A percentile compares a stretch with the other conserved stretches of the same genome.
Conservation (phyloP, 495 filamentous ascomycete genomes). For the Podospora pseudocomata region DNA sequence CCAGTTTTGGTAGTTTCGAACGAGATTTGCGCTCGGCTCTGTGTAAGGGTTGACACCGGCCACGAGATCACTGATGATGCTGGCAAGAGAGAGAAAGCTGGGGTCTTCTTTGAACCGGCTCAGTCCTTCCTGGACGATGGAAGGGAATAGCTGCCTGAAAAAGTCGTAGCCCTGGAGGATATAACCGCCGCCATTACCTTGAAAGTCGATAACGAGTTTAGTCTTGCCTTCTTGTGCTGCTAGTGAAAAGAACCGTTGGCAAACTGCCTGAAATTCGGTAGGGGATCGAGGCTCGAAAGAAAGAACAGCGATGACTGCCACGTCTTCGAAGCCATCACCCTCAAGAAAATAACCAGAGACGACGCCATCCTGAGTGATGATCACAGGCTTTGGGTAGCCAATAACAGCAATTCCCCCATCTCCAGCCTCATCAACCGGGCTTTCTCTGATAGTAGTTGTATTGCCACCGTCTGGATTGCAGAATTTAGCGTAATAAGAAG, state of each 20-base stretch:
- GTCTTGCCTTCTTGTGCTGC: constrained; percentile 40
- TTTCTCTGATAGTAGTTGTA: constrained; percentile 1
- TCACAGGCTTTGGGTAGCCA: constrained; percentile 51
- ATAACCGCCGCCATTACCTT: constrained; percentile 49
- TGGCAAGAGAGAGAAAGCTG: constrained; percentile 32
- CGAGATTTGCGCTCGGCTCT: constrained; percentile 17
- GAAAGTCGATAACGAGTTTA: constrained; percentile 53
- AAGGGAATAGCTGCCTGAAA: constrained; percentile 33
- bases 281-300: constrained; percentile 19
- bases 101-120: constrained; percentile 28
- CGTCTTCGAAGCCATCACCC: constrained; percentile 36
- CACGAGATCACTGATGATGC: constrained; percentile 31
- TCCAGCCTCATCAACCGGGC: not conserved
- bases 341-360: constrained; percentile 51
- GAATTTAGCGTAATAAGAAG: constrained; percentile 20
- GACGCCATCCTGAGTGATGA: constrained; percentile 39
- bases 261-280: constrained; percentile 39
- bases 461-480: constrained; percentile 21
- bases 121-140: constrained; percentile 22
- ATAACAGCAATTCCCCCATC: constrained; percentile 17
- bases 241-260: constrained; percentile 37
- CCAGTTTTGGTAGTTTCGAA: constrained; percentile 30
- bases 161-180: constrained; percentile 46
- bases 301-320: constrained; percentile 34
- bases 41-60: constrained; percentile 33